These are phyloP conservation scores for Beta corolliflora DNA, from an alignment of 179 eudicot species.

Conservation along the genomic window DNA sequence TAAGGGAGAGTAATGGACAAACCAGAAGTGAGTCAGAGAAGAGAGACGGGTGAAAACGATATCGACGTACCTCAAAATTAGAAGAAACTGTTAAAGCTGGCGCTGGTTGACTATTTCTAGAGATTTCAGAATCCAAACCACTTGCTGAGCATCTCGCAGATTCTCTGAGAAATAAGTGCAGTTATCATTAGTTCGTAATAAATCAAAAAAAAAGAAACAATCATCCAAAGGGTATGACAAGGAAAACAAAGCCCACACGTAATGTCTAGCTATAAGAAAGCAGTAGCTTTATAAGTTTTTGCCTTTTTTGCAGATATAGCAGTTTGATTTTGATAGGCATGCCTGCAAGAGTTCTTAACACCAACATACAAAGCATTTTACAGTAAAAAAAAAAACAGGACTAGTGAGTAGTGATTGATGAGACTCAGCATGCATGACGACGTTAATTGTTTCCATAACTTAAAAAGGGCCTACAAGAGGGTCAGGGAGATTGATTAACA, in stretches of 20 bases:
- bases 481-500: neutral
- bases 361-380: no score
- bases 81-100: conserved; percentile 68
- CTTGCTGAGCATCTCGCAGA: conserved; percentile 45
- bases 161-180: conserved; percentile 42
- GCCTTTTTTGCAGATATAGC: neutral
- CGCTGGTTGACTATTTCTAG: conserved; percentile 42
- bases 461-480: neutral
- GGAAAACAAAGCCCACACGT: conserved; percentile 1
- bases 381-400: no score
- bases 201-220: neutral
- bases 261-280: conserved; percentile 4
- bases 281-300: conserved; percentile 1
- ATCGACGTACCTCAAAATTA: conserved; percentile 62
- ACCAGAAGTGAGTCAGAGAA: neutral
- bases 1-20: conserved; percentile 1
- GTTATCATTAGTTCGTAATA: conserved; percentile 1
- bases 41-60: neutral
- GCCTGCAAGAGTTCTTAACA: neutral
- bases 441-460: conserved; percentile 1
- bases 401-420: no score
- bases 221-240: conserved; percentile 6
- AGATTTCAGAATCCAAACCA: conserved; percentile 52
- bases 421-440: no score
- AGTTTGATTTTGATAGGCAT: neutral